Evolutionary conservation across 2,329 filamentous ascomycete genomes (phyloP), one percentile per base, ranked within the genome.

Genomic region (Sarocladium strictum): DNA sequence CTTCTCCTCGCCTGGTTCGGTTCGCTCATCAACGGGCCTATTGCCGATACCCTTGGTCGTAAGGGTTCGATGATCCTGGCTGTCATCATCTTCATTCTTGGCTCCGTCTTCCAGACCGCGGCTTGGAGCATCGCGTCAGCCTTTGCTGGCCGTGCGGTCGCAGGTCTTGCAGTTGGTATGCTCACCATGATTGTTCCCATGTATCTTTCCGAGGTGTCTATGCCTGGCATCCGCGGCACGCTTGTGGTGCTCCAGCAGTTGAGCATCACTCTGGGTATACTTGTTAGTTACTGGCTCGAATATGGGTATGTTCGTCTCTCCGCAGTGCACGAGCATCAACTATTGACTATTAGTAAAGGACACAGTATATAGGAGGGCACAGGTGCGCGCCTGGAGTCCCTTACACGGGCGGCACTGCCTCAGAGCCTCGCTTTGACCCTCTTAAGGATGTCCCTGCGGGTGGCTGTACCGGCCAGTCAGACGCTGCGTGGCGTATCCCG

Each of bases 161-260:
- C 73, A 15, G 76, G 76, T 1, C 56, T 77, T 10, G 68, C 72
- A 2, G 65, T 78, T 10, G 76, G 74, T 58, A 68, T 65, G 65
- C 58, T 67, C 1, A 66, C 69, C 12, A 71, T 70, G 65, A 62
- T 69, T 50, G 65, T 73, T 55, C 76, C 71, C 17, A 70, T 74
- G 53, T 72, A 72, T 58, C 79, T 75, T 65, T 72, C 73, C 27
- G 76, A 78, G 59, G 69, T 78, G 1, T 73, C 76, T 0, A 73
- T 75, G 3, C 72, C 77, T 3, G 72, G 72, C n/a, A 69, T 77
- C 17, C 74, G 76, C 10, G 76, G 76, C 3, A 71, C 72, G 0
- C 67, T 79, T 2, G 72, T 79, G 0, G 74, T 74, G 0, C 62
- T 74, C 0, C 73, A 78, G 57, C 67, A 71, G 53, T 58, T 67